Evolutionary conservation across 495 filamentous ascomycete genomes (phyloP).

Genomic region (Diplogelasinospora grovesii): DNA sequence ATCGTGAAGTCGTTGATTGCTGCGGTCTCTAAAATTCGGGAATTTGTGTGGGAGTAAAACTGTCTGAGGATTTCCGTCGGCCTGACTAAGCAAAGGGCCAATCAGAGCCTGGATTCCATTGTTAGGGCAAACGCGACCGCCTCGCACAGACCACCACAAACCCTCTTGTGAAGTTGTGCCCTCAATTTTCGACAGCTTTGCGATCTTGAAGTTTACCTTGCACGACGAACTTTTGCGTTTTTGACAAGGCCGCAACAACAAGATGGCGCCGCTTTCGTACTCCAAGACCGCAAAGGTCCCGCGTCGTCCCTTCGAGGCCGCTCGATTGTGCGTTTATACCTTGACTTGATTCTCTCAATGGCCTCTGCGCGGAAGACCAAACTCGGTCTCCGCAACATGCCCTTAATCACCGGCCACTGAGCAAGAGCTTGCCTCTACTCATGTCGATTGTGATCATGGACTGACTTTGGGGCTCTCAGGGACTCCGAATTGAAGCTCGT

Average conservation of each 20-base stretch:
- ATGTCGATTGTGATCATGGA: conserved; percentile 70
- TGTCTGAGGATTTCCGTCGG: conserved; percentile 17
- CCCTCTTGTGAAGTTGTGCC: conserved; percentile 23
- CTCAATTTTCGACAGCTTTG: conserved; percentile 19
- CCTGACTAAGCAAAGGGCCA: conserved; percentile 26
- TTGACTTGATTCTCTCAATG: conserved; percentile 14
- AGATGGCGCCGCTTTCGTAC: conserved; percentile 58
- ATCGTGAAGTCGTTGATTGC: conserved; percentile 29
- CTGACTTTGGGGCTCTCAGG: conserved; percentile 54
- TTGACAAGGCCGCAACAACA: conserved; percentile 36
- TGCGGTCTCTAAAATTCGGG: conserved; percentile 25
- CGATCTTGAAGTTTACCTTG: conserved; percentile 6
- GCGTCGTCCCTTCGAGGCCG: conserved; percentile 85
- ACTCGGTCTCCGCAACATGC: conserved; percentile 30
- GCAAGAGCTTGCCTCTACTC: conserved; percentile 92
- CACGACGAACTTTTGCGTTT: conserved; percentile 20
- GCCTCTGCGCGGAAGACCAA: conserved; percentile 42
- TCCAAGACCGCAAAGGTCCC: conserved; percentile 99
- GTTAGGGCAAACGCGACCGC: conserved; percentile 24
- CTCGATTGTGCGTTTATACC: conserved; percentile 70
- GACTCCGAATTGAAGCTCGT: conserved; percentile 99
- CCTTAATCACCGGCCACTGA: conserved; percentile 78
- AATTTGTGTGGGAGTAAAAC: conserved; percentile 30
- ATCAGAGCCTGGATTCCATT: conserved; percentile 4
- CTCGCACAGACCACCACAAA: conserved; percentile 36